Evolutionary conservation across 495 filamentous ascomycete genomes (phyloP).

Genomic region (Neurospora sp.): DNA sequence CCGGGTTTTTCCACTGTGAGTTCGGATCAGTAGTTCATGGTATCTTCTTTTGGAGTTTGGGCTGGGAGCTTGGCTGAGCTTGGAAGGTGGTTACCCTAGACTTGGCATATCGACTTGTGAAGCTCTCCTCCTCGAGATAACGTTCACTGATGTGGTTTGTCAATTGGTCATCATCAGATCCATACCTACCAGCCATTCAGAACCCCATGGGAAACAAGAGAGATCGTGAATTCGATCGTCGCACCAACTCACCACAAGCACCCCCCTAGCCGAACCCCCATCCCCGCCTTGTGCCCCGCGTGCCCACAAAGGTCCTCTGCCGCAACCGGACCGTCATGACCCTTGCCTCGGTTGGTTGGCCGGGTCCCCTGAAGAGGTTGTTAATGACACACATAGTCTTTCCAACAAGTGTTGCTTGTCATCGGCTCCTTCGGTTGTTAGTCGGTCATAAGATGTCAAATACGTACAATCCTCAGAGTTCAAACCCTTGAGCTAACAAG

Average conservation of each 20-base stretch:
- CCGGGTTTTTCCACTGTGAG: neutral
- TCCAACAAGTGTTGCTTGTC: neutral
- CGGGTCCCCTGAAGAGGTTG: neutral
- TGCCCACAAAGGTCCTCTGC: neutral
- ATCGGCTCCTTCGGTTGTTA: neutral
- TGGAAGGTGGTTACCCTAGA: neutral
- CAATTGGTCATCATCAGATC: neutral
- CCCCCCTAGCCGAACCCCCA: neutral
- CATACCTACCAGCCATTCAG: neutral
- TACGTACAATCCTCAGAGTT: neutral
- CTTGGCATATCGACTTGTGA: neutral
- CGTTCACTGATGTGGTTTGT: neutral
- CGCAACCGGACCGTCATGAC: neutral
- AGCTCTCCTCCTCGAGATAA: neutral
- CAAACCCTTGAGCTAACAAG: neutral
- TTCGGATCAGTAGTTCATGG: neutral
- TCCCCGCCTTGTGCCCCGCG: neutral
- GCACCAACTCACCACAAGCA: neutral
- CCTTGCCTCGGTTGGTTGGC: neutral
- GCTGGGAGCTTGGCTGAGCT: neutral
- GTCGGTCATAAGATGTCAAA: neutral
- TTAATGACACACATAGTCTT: neutral
- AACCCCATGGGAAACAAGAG: neutral
- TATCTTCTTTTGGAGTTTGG: neutral
- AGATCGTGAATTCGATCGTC: neutral